Evolutionary conservation across 257 asterid species (phyloP).

Genomic region (Galeopsis tetrahit): DNA sequence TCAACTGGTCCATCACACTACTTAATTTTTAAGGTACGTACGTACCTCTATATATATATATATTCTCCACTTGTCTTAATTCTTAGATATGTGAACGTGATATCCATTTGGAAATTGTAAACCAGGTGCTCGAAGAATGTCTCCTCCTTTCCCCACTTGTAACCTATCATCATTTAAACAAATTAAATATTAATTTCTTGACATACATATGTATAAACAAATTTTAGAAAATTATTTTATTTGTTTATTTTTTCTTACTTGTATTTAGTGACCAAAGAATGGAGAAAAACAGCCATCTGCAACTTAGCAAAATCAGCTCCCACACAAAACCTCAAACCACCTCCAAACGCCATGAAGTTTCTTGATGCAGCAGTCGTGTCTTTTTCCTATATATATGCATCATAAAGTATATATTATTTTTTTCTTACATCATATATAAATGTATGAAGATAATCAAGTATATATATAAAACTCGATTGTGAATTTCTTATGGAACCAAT

Average conservation of each 20-base stretch:
- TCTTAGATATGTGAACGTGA: slow-evolving; percentile 50
- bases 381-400: slow-evolving; percentile 53
- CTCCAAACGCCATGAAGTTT: slow-evolving; percentile 98
- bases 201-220: not conserved
- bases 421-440: too few species aligned
- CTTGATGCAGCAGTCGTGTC: slow-evolving; percentile 70
- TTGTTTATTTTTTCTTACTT: slow-evolving; percentile 68
- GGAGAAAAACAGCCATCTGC: slow-evolving; percentile 90
- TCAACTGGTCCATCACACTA: too few species aligned
- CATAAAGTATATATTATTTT: too few species aligned
- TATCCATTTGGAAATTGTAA: slow-evolving; percentile 75
- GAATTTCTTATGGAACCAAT: too few species aligned
- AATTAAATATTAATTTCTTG: not conserved
- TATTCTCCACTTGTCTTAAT: slow-evolving; percentile 19
- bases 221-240: not conserved
- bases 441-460: too few species aligned
- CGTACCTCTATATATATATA: too few species aligned
- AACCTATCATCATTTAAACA: slow-evolving; percentile 47
- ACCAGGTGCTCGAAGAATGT: slow-evolving; percentile 82
- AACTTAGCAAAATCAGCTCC: slow-evolving; percentile 95
- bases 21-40: too few species aligned
- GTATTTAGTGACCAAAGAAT: slow-evolving; percentile 79
- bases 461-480: too few species aligned
- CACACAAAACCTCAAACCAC: slow-evolving; percentile 94
- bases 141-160: slow-evolving; percentile 70